phyloP scores from a whole-genome alignment of 768 basidiomycete species.

The Pisolithus orientalis region DNA sequence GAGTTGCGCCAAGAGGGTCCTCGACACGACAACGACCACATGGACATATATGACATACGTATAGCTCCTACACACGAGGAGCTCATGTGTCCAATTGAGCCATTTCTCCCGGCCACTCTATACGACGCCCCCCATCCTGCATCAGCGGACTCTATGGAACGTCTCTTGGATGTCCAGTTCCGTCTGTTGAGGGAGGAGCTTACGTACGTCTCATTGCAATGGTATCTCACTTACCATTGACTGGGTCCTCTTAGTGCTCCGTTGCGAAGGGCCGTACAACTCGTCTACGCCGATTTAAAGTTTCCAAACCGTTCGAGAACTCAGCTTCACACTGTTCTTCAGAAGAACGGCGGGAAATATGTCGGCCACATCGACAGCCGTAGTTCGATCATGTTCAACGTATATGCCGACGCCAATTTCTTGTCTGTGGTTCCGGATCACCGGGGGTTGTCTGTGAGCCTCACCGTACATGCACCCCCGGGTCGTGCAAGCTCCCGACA shows the following conservation, averaged over 20 bases:
- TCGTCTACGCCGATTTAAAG: constrained; percentile 41
- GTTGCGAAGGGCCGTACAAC: constrained; percentile 43
- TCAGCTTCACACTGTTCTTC: constrained; percentile 39
- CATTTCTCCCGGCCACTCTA: constrained; percentile 59
- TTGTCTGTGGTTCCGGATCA: constrained; percentile 40
- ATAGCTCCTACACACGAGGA: constrained; percentile 68
- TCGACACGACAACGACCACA: constrained; percentile 65
- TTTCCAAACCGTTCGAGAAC: constrained; percentile 21
- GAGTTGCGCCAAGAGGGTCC: constrained; percentile 39
- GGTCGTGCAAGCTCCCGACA: constrained; percentile 42
- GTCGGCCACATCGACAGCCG: constrained; percentile 33
- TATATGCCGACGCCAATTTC: constrained; percentile 53
- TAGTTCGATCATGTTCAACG: constrained; percentile 53
- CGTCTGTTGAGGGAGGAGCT: constrained; percentile 69
- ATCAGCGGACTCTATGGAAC: constrained; percentile 52
- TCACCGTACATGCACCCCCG: constrained; percentile 49
- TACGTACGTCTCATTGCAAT: constrained; percentile 35
- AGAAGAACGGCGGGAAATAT: constrained; percentile 55
- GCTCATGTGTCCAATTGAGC: constrained; percentile 39
- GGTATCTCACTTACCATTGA: neutral
- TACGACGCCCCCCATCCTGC: constrained; percentile 58
- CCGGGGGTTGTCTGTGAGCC: constrained; percentile 43
- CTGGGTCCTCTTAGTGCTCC: constrained; percentile 36
- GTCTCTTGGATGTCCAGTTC: constrained; percentile 68
- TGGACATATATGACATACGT: constrained; percentile 51